Base-by-base conservation (phyloP, 768 basidiomycete species). In the Glaciozyma martinii region DNA sequence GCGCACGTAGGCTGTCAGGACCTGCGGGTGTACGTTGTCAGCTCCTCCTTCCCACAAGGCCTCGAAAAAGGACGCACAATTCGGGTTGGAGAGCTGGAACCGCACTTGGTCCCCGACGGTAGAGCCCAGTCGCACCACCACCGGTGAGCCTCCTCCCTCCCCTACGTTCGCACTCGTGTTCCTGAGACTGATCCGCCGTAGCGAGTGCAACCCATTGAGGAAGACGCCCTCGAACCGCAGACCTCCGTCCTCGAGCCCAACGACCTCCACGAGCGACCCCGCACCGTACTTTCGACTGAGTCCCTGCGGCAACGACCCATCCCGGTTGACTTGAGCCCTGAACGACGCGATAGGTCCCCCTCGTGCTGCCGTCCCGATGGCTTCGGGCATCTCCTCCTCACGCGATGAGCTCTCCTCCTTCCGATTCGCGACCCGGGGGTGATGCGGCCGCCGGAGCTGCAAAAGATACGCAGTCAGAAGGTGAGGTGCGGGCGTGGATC, bases 301-400 rank as follows among this genome's bases (percentile, higher is more conserved):
- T 13, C 37, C 37, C 37, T 40, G 37, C 37, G 37, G 37, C 37
- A 40, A 13, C 10, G 37, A 40, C 37, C 37, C 37, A 13, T 40
- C 37, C 7, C 37, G 37, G 37, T 40, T 40, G 37, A 40, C 37
- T 40, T 40, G 37, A 3, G 37, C 37, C 15, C 37, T 8, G 12
- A 40, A 40, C 7, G 37, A 40, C 37, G 37, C 37, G 37, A 40
- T 40, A 40, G 66, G 75, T 75, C 40, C 19, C 15, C n/a, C 16
- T 49, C 49, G 18, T n/a, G 21, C 42, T 55, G 32, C 19, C 50
- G 25, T 29, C 46, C 56, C 52, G 50, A 25, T 27, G 29, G 25
- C 29, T 21, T 32, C 49, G 33, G 47, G 44, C 44, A 61, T 46
- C 32, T 10, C 25, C 10, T 15, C 43, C n/a, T 43, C 46, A 16